Base-by-base conservation (phyloP, 768 basidiomycete genomes). In the Dendrothele bispora region DNA sequence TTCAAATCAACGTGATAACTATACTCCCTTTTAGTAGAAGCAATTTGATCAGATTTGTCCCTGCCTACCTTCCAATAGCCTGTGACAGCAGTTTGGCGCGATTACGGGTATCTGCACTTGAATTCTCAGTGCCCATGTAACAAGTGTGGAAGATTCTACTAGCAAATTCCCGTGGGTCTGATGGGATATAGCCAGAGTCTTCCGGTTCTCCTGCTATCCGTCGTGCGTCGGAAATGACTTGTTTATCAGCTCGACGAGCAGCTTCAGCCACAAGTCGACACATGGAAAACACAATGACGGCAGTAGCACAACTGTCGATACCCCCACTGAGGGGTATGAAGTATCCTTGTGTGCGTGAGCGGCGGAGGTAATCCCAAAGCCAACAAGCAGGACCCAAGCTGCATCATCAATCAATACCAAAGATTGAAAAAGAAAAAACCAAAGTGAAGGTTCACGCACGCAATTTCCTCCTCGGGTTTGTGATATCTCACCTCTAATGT, bases 111-210 rank as follows among this genome's bases (percentile, higher is more conserved):
- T 97, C 97, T 0, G 65, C 65, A 50, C 86, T 91, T 6, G 95
- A 98, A 63, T 98, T 95, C 65, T 94, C 91, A 0, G 97, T 99
- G 5, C 95, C 95, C 97, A 99, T 98, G 67, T 95, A 99, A 66
- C 93, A 97, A 0, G 95, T 95, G 65, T 98, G 95, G 73, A 99
- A 95, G 45, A 98, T 85, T 21, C 92, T 77, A 44, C 73, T 75
- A 22, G 83, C 82, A 57, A 98, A 93, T 61, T 98, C 97, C 38
- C 76, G 80, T 0, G 95, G 83, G 63, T 99, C 94, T 0, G 80
- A 76, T 1, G 97, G 95, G 22, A 92, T 58, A 61, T 98, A 98
- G 2, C 68, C 68, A 2, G 95, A 95, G 49, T 79, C 83, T 45
- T 84, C 84, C 0, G 86, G 75, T 61, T 95, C 91, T 4, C 95